Conservation (phyloP, 2,329 filamentous ascomycete genomes). For the Cladophialophora psammophila region DNA sequence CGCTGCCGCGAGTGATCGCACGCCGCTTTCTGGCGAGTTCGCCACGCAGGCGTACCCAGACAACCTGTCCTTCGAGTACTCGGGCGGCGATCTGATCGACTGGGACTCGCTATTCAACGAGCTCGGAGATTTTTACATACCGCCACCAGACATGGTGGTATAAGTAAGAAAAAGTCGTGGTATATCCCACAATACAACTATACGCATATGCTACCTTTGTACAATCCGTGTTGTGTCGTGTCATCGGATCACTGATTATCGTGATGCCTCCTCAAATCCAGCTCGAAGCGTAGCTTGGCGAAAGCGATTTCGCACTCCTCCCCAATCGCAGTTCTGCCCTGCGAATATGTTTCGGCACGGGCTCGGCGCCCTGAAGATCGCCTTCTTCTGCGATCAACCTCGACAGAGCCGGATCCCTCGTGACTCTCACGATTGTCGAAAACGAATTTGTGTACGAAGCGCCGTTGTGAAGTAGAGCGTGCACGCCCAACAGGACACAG, state of each 20-base stretch:
- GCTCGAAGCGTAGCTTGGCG: conserved; percentile 14
- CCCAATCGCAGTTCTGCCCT: conserved; percentile 21
- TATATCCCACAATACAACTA: background rate
- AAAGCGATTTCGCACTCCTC: conserved; percentile 16
- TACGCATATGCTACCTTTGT: background rate
- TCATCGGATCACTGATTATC: background rate
- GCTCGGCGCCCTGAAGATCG: conserved; percentile 30
- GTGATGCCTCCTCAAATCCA: conserved; percentile 7
- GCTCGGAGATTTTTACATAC: conserved; percentile 17
- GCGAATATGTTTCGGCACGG: conserved; percentile 23
- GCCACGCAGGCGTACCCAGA: conserved; percentile 7
- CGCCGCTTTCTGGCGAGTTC: background rate
- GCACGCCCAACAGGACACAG: conserved; percentile 26
- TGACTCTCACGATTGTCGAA: conserved; percentile 32
- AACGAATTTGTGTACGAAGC: conserved; percentile 31
- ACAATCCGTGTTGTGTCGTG: background rate
- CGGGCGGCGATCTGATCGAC: conserved; percentile 15
- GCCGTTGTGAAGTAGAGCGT: conserved; percentile 29
- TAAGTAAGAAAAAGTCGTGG: background rate
- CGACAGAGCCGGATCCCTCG: conserved; percentile 27
- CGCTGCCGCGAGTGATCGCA: conserved; percentile 11
- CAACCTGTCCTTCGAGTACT: conserved; percentile 9
- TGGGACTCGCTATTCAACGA: conserved; percentile 22
- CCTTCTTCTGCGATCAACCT: conserved; percentile 29
- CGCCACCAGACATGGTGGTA: background rate